phyloP scores from a whole-genome alignment of 306 rosid species.

The Castanopsis chinensis region DNA sequence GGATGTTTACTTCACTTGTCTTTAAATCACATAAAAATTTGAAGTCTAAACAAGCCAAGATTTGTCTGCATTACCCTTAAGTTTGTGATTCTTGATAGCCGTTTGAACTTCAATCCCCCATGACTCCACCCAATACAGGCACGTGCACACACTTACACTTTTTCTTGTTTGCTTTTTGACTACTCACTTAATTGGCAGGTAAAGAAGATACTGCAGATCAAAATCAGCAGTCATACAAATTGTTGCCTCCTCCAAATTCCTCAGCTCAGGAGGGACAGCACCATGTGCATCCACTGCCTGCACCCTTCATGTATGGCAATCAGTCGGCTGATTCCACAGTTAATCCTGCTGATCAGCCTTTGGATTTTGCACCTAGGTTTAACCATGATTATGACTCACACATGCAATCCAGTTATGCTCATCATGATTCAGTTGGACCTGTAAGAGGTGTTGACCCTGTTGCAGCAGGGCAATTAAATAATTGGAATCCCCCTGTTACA shows the following conservation, averaged over 20 bases:
- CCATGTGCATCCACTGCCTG: constrained; percentile 49
- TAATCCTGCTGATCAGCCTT: constrained; percentile 88
- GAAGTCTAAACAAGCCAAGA: background rate
- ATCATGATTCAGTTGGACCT: constrained; percentile 57
- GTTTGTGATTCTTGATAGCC: constrained; percentile 9
- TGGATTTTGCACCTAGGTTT: constrained; percentile 83
- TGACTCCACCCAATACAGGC: background rate
- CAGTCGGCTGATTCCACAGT: constrained; percentile 47
- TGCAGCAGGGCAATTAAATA: constrained; percentile 42
- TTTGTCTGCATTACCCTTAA: constrained; percentile 6
- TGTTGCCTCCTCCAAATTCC: constrained; percentile 42
- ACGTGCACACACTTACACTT: background rate
- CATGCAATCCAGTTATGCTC: constrained; percentile 55
- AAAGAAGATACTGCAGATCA: constrained; percentile 49
- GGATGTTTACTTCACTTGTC: background rate
- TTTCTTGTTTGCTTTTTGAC: constrained; percentile 36
- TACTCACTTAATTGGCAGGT: constrained; percentile 55
- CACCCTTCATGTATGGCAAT: constrained; percentile 41
- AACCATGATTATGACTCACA: constrained; percentile 51
- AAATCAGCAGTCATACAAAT: constrained; percentile 51
- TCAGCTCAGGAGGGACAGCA: constrained; percentile 60
- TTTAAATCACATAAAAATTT: background rate
- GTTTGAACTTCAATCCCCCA: constrained; percentile 4
- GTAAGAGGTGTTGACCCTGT: constrained; percentile 44
- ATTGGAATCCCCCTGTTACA: constrained; percentile 63